Conservation (phyloP, 2,329 filamentous ascomycete species). For the Colletotrichum agaves region DNA sequence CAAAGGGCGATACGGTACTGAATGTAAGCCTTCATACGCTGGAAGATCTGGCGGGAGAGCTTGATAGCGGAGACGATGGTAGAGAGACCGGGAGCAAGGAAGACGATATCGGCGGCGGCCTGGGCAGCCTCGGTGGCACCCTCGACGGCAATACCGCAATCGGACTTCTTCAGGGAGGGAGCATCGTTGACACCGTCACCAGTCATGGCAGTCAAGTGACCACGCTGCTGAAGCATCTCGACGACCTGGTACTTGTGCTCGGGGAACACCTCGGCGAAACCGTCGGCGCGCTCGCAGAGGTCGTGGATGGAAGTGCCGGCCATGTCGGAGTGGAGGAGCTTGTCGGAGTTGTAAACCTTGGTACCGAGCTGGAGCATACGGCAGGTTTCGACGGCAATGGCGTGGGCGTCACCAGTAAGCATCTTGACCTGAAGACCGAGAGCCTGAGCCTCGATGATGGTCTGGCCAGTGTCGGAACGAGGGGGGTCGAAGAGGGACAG, state of each 20-base stretch:
- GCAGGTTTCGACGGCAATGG: conserved; percentile 84
- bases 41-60: conserved; percentile 79
- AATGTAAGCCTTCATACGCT: conserved; percentile 82
- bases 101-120: conserved; percentile 79
- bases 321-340: conserved; percentile 80
- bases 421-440: conserved; percentile 84
- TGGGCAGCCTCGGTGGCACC: conserved; percentile 78
- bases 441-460: conserved; percentile 79
- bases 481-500: conserved; percentile 85
- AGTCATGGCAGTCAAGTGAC: conserved; percentile 80
- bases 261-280: conserved; percentile 79
- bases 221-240: conserved; percentile 79
- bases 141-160: conserved; percentile 80
- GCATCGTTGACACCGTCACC: conserved; percentile 82
- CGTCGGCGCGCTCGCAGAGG: conserved; percentile 78
- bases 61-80: conserved; percentile 80
- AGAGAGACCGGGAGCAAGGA: conserved; percentile 77
- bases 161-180: conserved; percentile 78
- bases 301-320: conserved; percentile 79
- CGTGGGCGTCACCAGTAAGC: conserved; percentile 83
- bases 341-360: conserved; percentile 84
- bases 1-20: conserved; percentile 82
- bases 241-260: conserved; percentile 83
- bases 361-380: conserved; percentile 83
- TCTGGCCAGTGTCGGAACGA: conserved; percentile 82